phyloP scores from a whole-genome alignment of 768 basidiomycete species.

The Serpula lacrymans region DNA sequence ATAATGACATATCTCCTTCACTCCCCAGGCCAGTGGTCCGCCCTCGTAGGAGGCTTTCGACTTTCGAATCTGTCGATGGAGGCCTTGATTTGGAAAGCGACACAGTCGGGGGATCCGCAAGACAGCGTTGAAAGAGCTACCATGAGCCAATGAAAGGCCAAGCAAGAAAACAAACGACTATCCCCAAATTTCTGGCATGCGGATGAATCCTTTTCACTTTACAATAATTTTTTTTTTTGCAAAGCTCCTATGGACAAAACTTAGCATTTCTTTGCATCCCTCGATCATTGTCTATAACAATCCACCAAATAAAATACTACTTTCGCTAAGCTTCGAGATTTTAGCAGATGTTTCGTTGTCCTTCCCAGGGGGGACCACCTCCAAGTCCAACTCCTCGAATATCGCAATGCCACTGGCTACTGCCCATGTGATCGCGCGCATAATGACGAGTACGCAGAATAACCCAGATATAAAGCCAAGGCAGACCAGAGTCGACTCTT shows the following conservation, averaged over 20 bases:
- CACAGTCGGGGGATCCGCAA: constrained; percentile 34
- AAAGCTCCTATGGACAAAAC: no score
- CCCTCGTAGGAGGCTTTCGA: constrained; percentile 39
- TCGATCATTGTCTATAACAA: no score
- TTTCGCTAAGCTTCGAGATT: not conserved
- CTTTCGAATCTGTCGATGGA: constrained; percentile 47
- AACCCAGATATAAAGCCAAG: no score
- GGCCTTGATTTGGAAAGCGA: constrained; percentile 47
- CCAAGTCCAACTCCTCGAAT: constrained; percentile 3
- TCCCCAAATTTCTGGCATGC: no score
- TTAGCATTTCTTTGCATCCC: no score
- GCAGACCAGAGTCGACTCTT: not conserved
- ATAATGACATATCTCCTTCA: constrained; percentile 8
- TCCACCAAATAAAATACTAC: constrained; percentile 4
- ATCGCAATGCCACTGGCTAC: not conserved
- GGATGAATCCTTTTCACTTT: no score
- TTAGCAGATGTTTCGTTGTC: not conserved
- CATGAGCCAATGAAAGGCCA: no score
- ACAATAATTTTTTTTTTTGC: no score
- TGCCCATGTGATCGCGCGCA: constrained; percentile 6
- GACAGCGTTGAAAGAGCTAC: constrained; percentile 13
- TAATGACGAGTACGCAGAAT: not conserved
- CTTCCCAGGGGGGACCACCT: no score
- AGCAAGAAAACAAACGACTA: no score
- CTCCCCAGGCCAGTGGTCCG: constrained; percentile 12